Base-by-base conservation (phyloP, 2,329 filamentous ascomycete genomes). In the Acrocalymma vagum region DNA sequence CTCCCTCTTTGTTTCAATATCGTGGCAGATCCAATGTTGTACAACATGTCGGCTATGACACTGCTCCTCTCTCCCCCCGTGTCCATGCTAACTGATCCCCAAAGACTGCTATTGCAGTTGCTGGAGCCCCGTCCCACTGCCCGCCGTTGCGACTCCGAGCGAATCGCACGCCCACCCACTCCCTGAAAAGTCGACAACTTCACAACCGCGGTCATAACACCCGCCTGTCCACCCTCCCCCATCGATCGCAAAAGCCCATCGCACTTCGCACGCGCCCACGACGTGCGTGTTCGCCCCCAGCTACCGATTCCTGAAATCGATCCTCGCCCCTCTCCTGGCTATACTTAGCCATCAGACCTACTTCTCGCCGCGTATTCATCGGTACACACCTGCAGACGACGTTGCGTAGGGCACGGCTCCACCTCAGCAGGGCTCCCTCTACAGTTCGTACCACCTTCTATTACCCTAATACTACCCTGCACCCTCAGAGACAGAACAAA, bases 381-480 rank as follows among this genome's bases (percentile, higher is more conserved):
- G 44, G 62, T 60, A 50, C 35, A 53, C 55, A 52, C 55, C 58
- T 60, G 61, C 60, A 69, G 58, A 57, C 34, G 44, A 44, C 42
- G 40, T 45, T 58, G 55, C 49, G 49, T 54, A 57, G 56, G 54
- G 52, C 51, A 59, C 45, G 47, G 52, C 45, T 54, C 40, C 48
- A 52, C 53, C 39, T 31, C 44, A 43, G 38, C 58, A 59, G 48
- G 43, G 43, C 51, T 56, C 45, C 44, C 45, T n/a, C n/a, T n/a
- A 51, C 58, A 51, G 65, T 69, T 66, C 54, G 65, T 69, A 61
- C 63, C 39, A 67, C 64, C 53, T 50, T 37, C 38, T 48, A 41
- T 45, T 42, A n/a, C n/a, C 53, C 48, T 37, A 56, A 51, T 54
- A 57, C 53, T 51, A 54, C 38, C 50, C 48, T 33, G 44, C 48